Conservation (phyloP, 169 alveolate species). For the Cryptosporidium canis region DNA sequence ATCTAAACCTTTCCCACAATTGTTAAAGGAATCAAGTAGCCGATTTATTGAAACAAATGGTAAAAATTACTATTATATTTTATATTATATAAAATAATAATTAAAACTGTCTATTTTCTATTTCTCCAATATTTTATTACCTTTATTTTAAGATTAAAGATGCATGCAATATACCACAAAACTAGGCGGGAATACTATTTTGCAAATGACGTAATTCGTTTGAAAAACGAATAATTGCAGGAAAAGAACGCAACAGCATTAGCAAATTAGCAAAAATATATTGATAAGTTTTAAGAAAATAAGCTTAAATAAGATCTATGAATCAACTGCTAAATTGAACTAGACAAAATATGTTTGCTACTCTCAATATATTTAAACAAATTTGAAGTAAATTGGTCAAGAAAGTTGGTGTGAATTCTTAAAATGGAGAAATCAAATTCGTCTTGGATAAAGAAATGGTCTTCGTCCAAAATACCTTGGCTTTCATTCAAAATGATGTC, state of each 20-base stretch:
- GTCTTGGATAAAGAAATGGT: slow-evolving; percentile 57
- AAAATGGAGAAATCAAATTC: slow-evolving; percentile 58
- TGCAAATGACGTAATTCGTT: not conserved
- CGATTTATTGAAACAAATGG: too few relatives aligned
- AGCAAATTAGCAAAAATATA: not conserved
- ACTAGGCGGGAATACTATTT: not conserved
- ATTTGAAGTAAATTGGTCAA: slow-evolving; percentile 35
- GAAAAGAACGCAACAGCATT: not conserved
- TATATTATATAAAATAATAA: too few relatives aligned
- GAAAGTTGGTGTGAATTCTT: slow-evolving; percentile 26
- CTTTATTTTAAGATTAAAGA: not conserved
- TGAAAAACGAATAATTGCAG: not conserved
- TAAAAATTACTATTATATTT: too few relatives aligned
- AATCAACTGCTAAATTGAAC: not conserved
- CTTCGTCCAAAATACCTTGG: slow-evolving; percentile 8
- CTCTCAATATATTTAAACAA: slow-evolving; percentile 31
- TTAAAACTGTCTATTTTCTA: not conserved
- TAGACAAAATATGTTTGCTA: not conserved
- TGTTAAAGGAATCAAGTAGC: too few relatives aligned
- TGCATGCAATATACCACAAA: slow-evolving; percentile 2
- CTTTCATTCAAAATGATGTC: slow-evolving; percentile 36
- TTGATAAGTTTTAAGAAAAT: not conserved
- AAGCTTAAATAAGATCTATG: not conserved
- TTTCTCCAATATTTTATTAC: not conserved
- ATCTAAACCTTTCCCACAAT: too few relatives aligned